Conservation (phyloP, 139 green algal species). For the Haematococcus lacustris region DNA sequence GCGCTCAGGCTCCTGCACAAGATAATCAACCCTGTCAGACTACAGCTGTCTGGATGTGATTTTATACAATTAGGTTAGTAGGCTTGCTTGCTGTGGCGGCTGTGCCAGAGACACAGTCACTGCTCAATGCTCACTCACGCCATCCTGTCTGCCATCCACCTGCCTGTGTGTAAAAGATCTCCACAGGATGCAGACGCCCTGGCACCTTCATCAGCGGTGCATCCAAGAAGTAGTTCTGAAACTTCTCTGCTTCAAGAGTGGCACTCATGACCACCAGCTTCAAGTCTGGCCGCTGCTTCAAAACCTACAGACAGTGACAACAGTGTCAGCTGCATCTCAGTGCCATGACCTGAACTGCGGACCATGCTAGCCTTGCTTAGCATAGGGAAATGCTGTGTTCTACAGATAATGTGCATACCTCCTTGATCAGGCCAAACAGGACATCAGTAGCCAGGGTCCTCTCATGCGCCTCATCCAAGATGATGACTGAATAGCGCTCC, state of each 20-base stretch:
- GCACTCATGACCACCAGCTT: slow-evolving; percentile 99
- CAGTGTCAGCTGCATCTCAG: background rate
- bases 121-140: too few species aligned
- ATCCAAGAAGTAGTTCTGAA: slow-evolving; percentile 94
- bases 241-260: slow-evolving; percentile 99
- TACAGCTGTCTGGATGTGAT: too few species aligned
- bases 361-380: too few species aligned
- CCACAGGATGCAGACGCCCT: slow-evolving; percentile 93
- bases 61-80: too few species aligned
- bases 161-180: slow-evolving; percentile 99
- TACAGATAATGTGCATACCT: slow-evolving; percentile 41
- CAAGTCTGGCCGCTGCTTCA: slow-evolving; percentile 81
- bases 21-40: too few species aligned
- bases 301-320: slow-evolving; percentile 50
- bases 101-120: too few species aligned
- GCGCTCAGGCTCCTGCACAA: slow-evolving; percentile 87
- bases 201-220: slow-evolving; percentile 96
- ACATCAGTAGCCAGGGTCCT: slow-evolving; percentile 96
- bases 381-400: too few species aligned
- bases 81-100: too few species aligned
- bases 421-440: slow-evolving; percentile 97
- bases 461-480: slow-evolving; percentile 99
- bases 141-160: too few species aligned
- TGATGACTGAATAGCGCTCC: slow-evolving; percentile 79
- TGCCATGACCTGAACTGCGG: background rate